phyloP scores from a whole-genome alignment of 106 monocot genomes.

The Dendrobium nobile region DNA sequence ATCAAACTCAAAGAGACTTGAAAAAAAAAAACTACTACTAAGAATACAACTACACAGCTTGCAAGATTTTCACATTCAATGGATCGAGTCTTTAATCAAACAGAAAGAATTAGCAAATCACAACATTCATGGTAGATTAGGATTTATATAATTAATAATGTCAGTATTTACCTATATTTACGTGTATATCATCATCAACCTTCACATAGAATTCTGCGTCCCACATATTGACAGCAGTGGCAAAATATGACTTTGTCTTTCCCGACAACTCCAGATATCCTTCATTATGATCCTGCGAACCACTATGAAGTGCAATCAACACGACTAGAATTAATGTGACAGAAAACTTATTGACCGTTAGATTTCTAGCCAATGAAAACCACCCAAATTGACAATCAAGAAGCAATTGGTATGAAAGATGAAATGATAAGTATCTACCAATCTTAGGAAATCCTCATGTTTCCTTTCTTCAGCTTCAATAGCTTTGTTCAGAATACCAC shows the following conservation, averaged over 20 bases:
- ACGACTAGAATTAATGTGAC: too few species aligned
- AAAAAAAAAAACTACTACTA: background rate
- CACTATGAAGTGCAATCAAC: too few species aligned
- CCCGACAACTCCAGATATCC: slow-evolving; percentile 19
- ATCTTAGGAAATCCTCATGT: slow-evolving; percentile 69
- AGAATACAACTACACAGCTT: background rate
- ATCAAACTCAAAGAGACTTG: too few species aligned
- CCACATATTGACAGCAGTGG: slow-evolving; percentile 23
- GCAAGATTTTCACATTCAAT: background rate
- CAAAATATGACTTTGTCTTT: slow-evolving; percentile 18
- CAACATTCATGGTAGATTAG: background rate
- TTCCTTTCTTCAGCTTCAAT: slow-evolving; percentile 65
- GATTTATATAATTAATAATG: background rate
- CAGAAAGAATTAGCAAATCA: background rate
- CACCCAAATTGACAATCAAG: too few species aligned
- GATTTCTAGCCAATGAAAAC: too few species aligned
- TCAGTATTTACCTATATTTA: slow-evolving; percentile 16
- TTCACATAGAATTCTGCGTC: slow-evolving; percentile 23
- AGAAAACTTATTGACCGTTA: too few species aligned
- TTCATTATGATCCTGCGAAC: slow-evolving; percentile 20
- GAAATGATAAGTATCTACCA: slow-evolving; percentile 13
- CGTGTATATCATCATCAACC: slow-evolving; percentile 28
- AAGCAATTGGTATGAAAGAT: background rate
- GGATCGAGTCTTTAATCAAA: background rate
- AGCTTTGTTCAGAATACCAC: slow-evolving; percentile 59